phyloP scores from a whole-genome alignment of 495 filamentous ascomycete species.

The Pseudevernia furfuracea region DNA sequence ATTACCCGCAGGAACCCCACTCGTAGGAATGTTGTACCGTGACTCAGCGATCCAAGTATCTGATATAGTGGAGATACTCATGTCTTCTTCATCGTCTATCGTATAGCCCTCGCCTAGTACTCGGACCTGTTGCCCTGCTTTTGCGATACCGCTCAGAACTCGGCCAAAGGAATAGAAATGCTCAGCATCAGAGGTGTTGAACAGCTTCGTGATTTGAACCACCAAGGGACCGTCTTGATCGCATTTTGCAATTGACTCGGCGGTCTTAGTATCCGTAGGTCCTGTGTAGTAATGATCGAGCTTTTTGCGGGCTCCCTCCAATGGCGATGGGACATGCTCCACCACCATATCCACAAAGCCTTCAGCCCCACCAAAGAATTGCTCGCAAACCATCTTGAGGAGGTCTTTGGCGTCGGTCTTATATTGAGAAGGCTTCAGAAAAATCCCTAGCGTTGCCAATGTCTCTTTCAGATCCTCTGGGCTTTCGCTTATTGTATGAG shows the following conservation, averaged over 20 bases:
- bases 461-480: slow-evolving; percentile 79
- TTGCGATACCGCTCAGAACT: slow-evolving; percentile 87
- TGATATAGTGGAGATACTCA: slow-evolving; percentile 80
- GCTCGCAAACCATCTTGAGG: slow-evolving; percentile 80
- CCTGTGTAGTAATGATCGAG: slow-evolving; percentile 88
- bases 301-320: slow-evolving; percentile 65
- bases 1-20: slow-evolving; percentile 92
- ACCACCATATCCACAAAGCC: slow-evolving; percentile 96
- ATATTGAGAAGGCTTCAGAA: slow-evolving; percentile 83
- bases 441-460: slow-evolving; percentile 71
- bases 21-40: slow-evolving; percentile 81
- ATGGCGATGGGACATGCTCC: slow-evolving; percentile 81
- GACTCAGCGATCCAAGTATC: slow-evolving; percentile 92
- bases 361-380: slow-evolving; percentile 84
- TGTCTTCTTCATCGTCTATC: slow-evolving; percentile 95
- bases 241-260: slow-evolving; percentile 69
- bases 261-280: slow-evolving; percentile 81
- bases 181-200: slow-evolving; percentile 78
- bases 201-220: slow-evolving; percentile 86
- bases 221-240: slow-evolving; percentile 85
- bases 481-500: slow-evolving; percentile 87
- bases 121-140: slow-evolving; percentile 72
- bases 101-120: slow-evolving; percentile 95
- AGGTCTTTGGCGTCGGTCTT: slow-evolving; percentile 83
- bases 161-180: slow-evolving; percentile 83